Evolutionary conservation across 352 stramenopile species (phyloP), one percentile per base, ranked within the genome.

Genomic region (Phytophthora foliorum): DNA sequence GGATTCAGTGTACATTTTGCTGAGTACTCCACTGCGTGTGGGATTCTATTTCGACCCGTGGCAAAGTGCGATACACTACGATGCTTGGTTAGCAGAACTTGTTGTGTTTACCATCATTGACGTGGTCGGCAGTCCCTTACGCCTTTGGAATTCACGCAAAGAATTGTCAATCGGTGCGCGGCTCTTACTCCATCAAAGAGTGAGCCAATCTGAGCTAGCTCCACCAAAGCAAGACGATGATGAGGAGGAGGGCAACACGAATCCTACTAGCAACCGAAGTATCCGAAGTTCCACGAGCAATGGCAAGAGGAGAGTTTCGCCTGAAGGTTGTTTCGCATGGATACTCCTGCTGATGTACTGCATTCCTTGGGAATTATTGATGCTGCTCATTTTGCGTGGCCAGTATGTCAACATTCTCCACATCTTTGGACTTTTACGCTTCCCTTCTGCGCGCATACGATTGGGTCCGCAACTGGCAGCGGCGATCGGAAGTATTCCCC

Each of bases 331-430:
- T 19, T 46, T 72, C 16, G 24, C 50, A 19, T 75, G 55, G 67
- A 16, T 74, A 6, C 4, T 54, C 3, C 34, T 74, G 11, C 7
- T 68, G 6, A 13, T 65, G 17, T 81, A 77, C 45, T 84, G 69
- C 34, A 56, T 83, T 41, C 83, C 81, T 0, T 87, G 75, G 66
- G 79, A 91, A 55, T 5, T 84, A 0, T 38, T 74, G 22, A 2
- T 80, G 4, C 38, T 75, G 17, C 38, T 75, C 0, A 39, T 44
- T 6, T 53, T 68, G 14, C 32, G 38, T 14, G 63, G 57, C 6
- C 48, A 71, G 16, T 72, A 82, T 32, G 70, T 80, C 63, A 88
- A 85, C 34, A 56, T 67, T 39, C 62, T 92, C 24, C 82, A 92
- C 49, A 11, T 86, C 8, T 69, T 86, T 10, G 74, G 79, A 1